phyloP scores from a whole-genome alignment of 2,329 filamentous ascomycete species.

The Coniella lustricola region DNA sequence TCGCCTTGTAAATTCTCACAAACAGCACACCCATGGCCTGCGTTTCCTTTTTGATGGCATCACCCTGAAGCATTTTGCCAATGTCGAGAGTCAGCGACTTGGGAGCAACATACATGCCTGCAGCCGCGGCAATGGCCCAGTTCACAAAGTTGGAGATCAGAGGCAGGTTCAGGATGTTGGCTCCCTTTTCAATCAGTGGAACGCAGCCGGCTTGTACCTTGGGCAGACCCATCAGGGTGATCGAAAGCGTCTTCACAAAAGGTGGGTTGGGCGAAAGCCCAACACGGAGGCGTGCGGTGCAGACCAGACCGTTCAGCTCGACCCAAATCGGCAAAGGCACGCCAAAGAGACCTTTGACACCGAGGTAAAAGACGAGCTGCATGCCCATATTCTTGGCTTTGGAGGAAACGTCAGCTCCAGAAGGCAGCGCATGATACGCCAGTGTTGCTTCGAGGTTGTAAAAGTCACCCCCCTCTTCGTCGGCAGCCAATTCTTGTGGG shows the following conservation, averaged over 20 bases:
- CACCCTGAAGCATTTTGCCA: slow-evolving; percentile 82
- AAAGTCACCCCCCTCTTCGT: slow-evolving; percentile 84
- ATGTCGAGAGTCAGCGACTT: slow-evolving; percentile 92
- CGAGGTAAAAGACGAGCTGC: slow-evolving; percentile 90
- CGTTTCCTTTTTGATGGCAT: slow-evolving; percentile 86
- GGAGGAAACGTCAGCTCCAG: slow-evolving; percentile 60
- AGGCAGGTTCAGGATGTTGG: slow-evolving; percentile 86
- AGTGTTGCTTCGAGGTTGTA: slow-evolving; percentile 90
- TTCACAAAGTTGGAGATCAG: slow-evolving; percentile 96
- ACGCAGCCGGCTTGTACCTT: slow-evolving; percentile 85
- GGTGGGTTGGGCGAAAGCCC: slow-evolving; percentile 86
- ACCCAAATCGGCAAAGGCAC: slow-evolving; percentile 85
- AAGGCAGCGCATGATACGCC: slow-evolving; percentile 83
- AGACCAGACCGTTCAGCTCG: slow-evolving; percentile 84
- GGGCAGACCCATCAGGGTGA: slow-evolving; percentile 89
- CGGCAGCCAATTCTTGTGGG: slow-evolving; percentile 76
- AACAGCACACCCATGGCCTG: slow-evolving; percentile 84
- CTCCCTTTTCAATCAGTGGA: slow-evolving; percentile 83
- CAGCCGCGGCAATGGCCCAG: slow-evolving; percentile 81
- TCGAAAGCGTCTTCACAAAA: slow-evolving; percentile 84
- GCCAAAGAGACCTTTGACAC: slow-evolving; percentile 81
- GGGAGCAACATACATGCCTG: slow-evolving; percentile 86
- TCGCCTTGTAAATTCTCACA: slow-evolving; percentile 82
- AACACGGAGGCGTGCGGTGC: slow-evolving; percentile 74
- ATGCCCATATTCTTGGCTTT: slow-evolving; percentile 96